phyloP scores from a whole-genome alignment of 139 green algal genomes.

The Eudorina sp. region DNA sequence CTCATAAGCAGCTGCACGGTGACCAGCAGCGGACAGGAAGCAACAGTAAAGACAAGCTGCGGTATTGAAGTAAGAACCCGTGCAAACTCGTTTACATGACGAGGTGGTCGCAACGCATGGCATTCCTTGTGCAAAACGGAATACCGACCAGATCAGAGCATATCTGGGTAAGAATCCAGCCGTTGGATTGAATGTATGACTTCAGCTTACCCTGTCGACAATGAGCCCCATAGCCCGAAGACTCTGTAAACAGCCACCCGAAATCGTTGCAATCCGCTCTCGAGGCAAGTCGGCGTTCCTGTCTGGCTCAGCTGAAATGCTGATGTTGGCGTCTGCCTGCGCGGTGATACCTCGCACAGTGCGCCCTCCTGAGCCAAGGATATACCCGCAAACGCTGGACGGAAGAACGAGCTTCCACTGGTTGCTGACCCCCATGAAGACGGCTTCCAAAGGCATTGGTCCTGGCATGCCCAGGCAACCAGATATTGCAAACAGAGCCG shows the following conservation, averaged over 20 bases:
- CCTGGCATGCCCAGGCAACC: constrained; percentile 54
- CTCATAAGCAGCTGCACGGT: constrained; percentile 22
- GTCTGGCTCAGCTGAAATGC: constrained; percentile 15
- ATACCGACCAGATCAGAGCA: too few relatives aligned
- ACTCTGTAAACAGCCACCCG: constrained; percentile 9
- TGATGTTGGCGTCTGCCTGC: not conserved
- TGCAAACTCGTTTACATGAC: too few relatives aligned
- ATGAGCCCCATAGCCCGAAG: constrained; percentile 24
- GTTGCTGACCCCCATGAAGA: not conserved
- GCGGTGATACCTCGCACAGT: constrained; percentile 14
- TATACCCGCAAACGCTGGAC: constrained; percentile 8
- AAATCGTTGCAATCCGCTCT: constrained; percentile 32
- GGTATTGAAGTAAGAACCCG: too few relatives aligned
- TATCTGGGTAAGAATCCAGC: too few relatives aligned
- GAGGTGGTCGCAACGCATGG: too few relatives aligned
- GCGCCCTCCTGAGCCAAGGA: constrained; percentile 14
- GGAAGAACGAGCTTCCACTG: constrained; percentile 25
- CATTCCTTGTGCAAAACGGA: too few relatives aligned
- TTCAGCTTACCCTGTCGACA: constrained; percentile 32
- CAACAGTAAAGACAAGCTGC: too few relatives aligned
- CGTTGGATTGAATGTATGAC: too few relatives aligned
- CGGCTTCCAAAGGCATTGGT: not conserved
- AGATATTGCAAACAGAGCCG: constrained; percentile 71
- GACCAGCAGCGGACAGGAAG: too few relatives aligned
- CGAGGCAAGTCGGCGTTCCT: not conserved